phyloP scores from a whole-genome alignment of 306 rosid genomes.

The Senna tora region DNA sequence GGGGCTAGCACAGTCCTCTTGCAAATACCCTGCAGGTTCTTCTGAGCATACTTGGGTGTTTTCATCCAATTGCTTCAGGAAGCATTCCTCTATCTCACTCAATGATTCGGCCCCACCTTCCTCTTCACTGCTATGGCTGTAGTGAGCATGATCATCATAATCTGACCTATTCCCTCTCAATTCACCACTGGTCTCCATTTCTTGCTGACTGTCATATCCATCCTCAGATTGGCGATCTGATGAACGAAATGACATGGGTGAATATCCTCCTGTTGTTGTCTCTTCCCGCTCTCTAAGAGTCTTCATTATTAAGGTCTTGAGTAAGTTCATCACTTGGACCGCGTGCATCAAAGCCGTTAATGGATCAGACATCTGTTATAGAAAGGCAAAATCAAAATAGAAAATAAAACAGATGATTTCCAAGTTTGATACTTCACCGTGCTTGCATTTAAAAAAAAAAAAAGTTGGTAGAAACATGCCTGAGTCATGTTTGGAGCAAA shows the following conservation, averaged over 20 bases:
- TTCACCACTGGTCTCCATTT: constrained; percentile 76
- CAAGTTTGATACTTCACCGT: constrained; percentile 8
- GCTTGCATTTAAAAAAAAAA: not conserved
- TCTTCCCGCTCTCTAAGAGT: constrained; percentile 81
- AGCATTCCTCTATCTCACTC: constrained; percentile 67
- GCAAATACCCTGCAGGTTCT: constrained; percentile 42
- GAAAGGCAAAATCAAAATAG: constrained; percentile 16
- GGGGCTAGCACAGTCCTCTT: constrained; percentile 44
- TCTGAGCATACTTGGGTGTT: constrained; percentile 45
- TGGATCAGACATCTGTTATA: constrained; percentile 95
- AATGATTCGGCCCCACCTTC: constrained; percentile 52
- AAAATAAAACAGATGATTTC: not conserved
- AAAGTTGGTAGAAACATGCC: constrained; percentile 38
- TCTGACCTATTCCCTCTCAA: constrained; percentile 52
- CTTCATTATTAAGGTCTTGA: constrained; percentile 80
- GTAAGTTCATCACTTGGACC: constrained; percentile 98
- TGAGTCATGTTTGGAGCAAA: constrained; percentile 99
- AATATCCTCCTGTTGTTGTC: constrained; percentile 54
- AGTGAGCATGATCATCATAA: constrained; percentile 48
- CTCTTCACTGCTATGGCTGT: constrained; percentile 58
- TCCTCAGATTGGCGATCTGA: constrained; percentile 69
- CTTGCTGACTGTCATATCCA: constrained; percentile 73
- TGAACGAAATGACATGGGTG: constrained; percentile 79
- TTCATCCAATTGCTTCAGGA: constrained; percentile 60
- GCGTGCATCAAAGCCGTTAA: constrained; percentile 97